Conservation (phyloP, 2,329 filamentous ascomycete genomes). For the Pyricularia sp. region DNA sequence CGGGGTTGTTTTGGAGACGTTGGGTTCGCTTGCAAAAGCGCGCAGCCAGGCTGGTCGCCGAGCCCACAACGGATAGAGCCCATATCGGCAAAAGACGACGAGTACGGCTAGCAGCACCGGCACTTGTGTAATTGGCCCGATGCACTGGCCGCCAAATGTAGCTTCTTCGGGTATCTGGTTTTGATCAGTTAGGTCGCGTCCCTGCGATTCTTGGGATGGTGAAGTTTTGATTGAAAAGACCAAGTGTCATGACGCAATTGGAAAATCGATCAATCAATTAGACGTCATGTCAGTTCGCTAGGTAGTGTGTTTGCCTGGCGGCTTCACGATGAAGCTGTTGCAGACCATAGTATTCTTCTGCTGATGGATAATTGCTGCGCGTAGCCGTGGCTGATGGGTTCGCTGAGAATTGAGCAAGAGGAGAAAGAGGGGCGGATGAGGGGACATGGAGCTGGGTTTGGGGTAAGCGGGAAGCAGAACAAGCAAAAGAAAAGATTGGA, state of each 20-base stretch:
- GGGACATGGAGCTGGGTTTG: background rate
- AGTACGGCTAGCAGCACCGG: slow-evolving; percentile 18
- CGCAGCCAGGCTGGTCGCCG: slow-evolving; percentile 21
- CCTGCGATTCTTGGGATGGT: background rate
- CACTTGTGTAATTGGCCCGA: slow-evolving; percentile 18
- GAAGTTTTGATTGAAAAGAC: background rate
- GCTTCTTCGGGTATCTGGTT: slow-evolving; percentile 16
- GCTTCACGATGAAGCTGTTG: background rate
- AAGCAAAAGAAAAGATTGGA: background rate
- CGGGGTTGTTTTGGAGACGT: background rate
- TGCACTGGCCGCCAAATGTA: slow-evolving; percentile 18
- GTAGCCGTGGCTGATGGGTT: background rate
- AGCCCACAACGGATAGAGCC: slow-evolving; percentile 16
- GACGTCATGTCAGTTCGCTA: background rate
- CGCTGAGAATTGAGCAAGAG: background rate
- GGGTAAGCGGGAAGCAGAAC: slow-evolving; percentile 2
- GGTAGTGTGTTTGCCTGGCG: background rate
- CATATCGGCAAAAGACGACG: slow-evolving; percentile 18
- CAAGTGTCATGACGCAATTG: background rate
- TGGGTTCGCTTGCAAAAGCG: slow-evolving; percentile 17
- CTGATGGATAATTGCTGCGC: background rate
- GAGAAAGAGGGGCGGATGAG: background rate
- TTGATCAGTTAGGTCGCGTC: background rate
- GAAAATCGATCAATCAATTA: background rate
- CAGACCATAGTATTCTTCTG: background rate